phyloP scores from a whole-genome alignment of 2,329 filamentous ascomycete genomes.

The Verticillium zaregamsianum region DNA sequence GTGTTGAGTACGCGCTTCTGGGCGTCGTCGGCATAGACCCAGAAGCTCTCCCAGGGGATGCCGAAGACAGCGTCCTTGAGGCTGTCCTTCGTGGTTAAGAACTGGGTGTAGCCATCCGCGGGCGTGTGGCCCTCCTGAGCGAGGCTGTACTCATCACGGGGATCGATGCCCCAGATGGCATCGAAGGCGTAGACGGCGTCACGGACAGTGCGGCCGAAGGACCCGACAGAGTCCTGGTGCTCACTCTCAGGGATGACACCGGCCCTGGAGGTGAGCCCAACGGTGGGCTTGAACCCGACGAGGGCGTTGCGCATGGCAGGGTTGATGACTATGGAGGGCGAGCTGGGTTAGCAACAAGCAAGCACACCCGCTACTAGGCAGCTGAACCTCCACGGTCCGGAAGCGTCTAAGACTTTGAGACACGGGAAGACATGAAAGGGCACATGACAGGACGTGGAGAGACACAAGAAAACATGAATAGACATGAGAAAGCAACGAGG shows the following conservation, averaged over 20 bases:
- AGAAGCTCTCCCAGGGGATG: constrained; percentile 69
- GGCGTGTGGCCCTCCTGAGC: constrained; percentile 53
- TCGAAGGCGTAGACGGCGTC: constrained; percentile 66
- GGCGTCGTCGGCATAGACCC: constrained; percentile 53
- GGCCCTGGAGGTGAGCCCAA: constrained; percentile 63
- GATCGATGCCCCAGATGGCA: constrained; percentile 62
- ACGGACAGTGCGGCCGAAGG: constrained; percentile 62
- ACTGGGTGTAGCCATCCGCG: constrained; percentile 50
- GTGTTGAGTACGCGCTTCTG: constrained; percentile 50
- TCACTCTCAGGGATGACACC: constrained; percentile 60
- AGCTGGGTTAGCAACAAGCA: neutral
- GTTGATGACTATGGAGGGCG: constrained; percentile 51
- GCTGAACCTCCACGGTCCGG: neutral
- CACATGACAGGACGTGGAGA: neutral
- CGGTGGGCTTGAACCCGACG: constrained; percentile 73
- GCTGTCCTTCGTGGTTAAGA: constrained; percentile 46
- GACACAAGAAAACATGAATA: neutral
- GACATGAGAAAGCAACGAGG: no score
- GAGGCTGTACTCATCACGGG: constrained; percentile 61
- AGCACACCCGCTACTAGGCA: neutral
- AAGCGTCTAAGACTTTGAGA: neutral
- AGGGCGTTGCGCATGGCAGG: constrained; percentile 66
- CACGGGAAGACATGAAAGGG: neutral
- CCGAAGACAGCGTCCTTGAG: constrained; percentile 63
- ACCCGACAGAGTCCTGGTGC: constrained; percentile 66